Evolutionary conservation across 164 flowering plant species (phyloP).

Genomic region (Liriodendron chinense): DNA sequence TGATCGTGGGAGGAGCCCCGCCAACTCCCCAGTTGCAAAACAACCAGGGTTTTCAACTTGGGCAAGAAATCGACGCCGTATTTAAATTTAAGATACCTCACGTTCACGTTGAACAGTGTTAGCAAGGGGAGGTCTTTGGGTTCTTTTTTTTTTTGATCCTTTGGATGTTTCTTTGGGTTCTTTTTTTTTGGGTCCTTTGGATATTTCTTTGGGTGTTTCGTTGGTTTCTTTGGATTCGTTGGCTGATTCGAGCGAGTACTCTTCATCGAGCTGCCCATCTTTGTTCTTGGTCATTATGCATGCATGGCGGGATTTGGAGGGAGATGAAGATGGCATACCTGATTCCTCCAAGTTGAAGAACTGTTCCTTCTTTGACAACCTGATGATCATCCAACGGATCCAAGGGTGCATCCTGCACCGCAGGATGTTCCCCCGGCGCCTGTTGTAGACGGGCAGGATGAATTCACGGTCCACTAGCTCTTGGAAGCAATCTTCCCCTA

Average conservation of each 20-base stretch:
- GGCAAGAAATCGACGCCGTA: not conserved
- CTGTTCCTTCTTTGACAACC: not conserved
- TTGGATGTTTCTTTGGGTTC: not conserved
- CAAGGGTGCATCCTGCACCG: not conserved
- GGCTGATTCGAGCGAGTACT: not conserved
- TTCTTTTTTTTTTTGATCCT: no score
- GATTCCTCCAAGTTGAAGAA: not conserved
- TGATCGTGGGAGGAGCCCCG: not conserved
- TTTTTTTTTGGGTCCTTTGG: not conserved
- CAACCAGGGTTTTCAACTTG: not conserved
- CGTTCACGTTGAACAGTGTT: constrained; percentile 28
- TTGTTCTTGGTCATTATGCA: not conserved
- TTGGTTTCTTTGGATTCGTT: no score
- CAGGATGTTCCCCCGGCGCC: not conserved
- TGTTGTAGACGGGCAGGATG: not conserved
- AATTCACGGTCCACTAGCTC: not conserved
- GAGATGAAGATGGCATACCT: not conserved
- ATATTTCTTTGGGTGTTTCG: no score
- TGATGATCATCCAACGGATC: not conserved
- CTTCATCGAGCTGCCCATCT: not conserved
- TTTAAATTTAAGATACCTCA: constrained; percentile 10
- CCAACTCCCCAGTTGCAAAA: constrained; percentile 42
- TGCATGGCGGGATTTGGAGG: not conserved
- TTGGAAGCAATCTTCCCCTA: constrained; percentile 8
- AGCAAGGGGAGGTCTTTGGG: not conserved